Base-by-base conservation (phyloP, 2,329 filamentous ascomycete species). In the Mollisia scopiformis region DNA sequence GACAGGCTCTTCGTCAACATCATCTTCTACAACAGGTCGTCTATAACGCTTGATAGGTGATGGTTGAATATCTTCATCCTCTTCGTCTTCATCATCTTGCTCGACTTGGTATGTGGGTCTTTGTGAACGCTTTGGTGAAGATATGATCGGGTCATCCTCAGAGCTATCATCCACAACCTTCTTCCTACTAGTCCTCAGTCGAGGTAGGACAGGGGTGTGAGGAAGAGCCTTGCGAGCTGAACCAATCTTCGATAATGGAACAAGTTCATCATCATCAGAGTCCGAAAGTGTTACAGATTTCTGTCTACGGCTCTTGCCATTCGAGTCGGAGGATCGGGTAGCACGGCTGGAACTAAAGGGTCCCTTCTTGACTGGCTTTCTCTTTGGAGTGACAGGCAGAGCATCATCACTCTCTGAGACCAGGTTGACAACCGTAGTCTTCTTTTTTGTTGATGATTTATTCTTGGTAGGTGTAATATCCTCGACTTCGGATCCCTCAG, bases 41-140 rank as follows among this genome's bases (percentile, higher is more conserved):
- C 43, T 28, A 11, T 60, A 61, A 10, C 64, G 63, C 43, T 62
- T 68, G 11, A 57, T 23, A 41, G 67, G 62, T 30, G 68, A 71
- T 28, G 53, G 61, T 5, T 62, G 54, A 23, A 64, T 49, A 43
- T 62, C 60, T 31, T 68, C 64, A 6, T 67, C 60, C 10, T 64
- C 60, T 5, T 65, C 41, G 27, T 50, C 37, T 14, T 49, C 39
- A 1, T 57, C 54, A 14, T 51, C 55, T 23, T 33, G 13, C 30
- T 61, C 59, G 30, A 54, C 37, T 33, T 25, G 55, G 46, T 30
- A 56, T 6, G 52, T n/a, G 5, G 54, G 58, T 33, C 50, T 28
- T 41, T 59, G 55, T 11, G 59, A 62, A 31, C 54, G 47, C 43
- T 50, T 68, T 47, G 53, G 53, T 8, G 56, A 59, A 27, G 65